Evolutionary conservation across 2,329 filamentous ascomycete genomes (phyloP).

Genomic region (Fusarium oligoseptatum): DNA sequence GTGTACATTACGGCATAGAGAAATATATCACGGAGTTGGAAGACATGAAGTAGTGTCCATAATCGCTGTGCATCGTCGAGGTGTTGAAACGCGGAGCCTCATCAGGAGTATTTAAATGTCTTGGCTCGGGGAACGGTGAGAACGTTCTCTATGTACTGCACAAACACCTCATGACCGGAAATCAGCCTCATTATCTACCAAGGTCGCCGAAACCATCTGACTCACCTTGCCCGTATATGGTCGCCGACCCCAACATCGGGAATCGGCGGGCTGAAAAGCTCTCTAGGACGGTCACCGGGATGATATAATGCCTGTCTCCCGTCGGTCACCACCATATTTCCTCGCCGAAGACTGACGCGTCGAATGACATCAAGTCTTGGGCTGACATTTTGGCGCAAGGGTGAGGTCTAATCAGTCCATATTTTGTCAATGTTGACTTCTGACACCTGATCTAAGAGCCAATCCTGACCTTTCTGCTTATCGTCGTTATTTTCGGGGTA

Average conservation of each 20-base stretch:
- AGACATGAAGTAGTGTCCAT: not conserved
- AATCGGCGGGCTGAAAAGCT: not conserved
- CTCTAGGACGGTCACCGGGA: not conserved
- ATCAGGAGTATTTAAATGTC: not conserved
- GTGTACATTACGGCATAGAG: slow-evolving; percentile 12
- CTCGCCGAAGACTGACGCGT: not conserved
- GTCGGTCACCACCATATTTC: not conserved
- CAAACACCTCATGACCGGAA: not conserved
- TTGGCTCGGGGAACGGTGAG: not conserved
- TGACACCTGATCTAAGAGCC: not conserved
- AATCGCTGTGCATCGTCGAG: too few species aligned
- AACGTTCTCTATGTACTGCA: not conserved
- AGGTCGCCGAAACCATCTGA: not conserved
- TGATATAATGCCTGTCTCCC: not conserved
- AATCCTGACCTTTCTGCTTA: not conserved
- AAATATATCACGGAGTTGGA: slow-evolving; percentile 17
- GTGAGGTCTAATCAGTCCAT: not conserved
- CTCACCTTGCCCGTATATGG: not conserved
- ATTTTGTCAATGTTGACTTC: not conserved
- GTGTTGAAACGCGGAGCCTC: not conserved
- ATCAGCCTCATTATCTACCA: not conserved
- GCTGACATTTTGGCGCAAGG: not conserved
- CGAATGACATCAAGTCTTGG: not conserved
- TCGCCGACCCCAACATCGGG: slow-evolving; percentile 4
- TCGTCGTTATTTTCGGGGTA: not conserved